Evolutionary conservation across 108 stramenopile genomes (phyloP), one percentile per base, ranked within the genome.

Genomic region (Pseudonitzschia delicatissima): DNA sequence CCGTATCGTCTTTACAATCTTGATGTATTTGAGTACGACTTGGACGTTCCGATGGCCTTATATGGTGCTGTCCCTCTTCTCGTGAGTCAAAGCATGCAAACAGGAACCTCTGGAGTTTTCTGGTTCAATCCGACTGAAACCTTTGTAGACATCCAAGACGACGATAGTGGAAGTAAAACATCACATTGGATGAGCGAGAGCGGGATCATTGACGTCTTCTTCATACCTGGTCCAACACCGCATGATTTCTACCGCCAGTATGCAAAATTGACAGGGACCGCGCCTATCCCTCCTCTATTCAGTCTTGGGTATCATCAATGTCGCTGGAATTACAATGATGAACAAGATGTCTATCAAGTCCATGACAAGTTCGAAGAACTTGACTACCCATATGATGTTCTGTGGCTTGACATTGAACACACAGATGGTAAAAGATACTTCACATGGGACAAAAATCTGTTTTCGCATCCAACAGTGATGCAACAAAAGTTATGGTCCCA

Each of bases 381-480:
- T 28, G 97, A 99, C 72, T 97, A 98, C 77, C 99, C 99, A 4
- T 98, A 98, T 71, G 99, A 99, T 76, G 99, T 99, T 0, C 74
- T 99, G 55, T 99, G 99, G 99, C 83, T 99, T 51, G 99, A 99
- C 80, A 99, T 99, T 76, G 99, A 99, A 71, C 99, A 99, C 77
- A 99, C 99, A 1, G 96, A 98, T 75, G 98, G 97, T 2, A 99
- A 99, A 82, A 82, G 98, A 44, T 99, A 99, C 79, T 99, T 99
- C 70, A 98, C 98, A 2, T 99, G 99, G 99, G 98, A 99, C 74
- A 68, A 93, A 28, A 77, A 82, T 45, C 57, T 88, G 3, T 99
- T 99, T 73, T 97, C 98, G 5, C 77, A 96, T 59, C 99, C 99
- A 4, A 69, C 64, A 45, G 68, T 79, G 45, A 99, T 99, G 99